Base-by-base conservation (phyloP, 805 yeast species). In the Ogataea allantospora region DNA sequence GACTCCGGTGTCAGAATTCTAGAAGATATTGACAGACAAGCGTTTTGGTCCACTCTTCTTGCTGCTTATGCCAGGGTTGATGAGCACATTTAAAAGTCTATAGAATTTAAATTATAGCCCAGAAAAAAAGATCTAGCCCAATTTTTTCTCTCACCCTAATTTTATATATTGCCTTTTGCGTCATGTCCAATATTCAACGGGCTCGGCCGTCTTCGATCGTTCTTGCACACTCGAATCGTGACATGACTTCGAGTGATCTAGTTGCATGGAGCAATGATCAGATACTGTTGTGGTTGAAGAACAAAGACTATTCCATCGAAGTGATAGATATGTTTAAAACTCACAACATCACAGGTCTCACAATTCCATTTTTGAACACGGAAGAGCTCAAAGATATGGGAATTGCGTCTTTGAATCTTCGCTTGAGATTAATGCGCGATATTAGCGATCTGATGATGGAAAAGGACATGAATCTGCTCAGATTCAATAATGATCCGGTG, bases 331-430 rank as follows among this genome's bases (percentile, higher is more conserved):
- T 43, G 18, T 80, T 82, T 53, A 62, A 68, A 17, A 70, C 67
- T 3, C 75, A 86, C 59, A 79, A 79, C 48, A 75, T 86, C 34
- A 78, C 82, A 3, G 96, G 96, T 2, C 75, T 83, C 20, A 70
- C 84, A 4, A 63, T 91, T 35, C 78, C 86, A 2, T 80, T 77
- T 44, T 65, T 89, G 33, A 77, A 78, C 21, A 75, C 84, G 9
- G 77, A 73, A 7, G 93, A 88, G 54, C 73, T 89, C 29, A 67
- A 70, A 43, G 96, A 88, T 36, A 63, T 91, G 53, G 95, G 89
- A 2, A 70, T 84, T 1, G 39, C 44, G 5, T 64, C 68, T 22
- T 55, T 83, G 21, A 71, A 73, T 20, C 71, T 74, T 13, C 68
- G 96, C 18, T 66, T 89, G 3, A 57, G 60, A 26, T 63, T 88